Evolutionary conservation across 768 basidiomycete genomes (phyloP).

Genomic region (Termitomyces sp.): DNA sequence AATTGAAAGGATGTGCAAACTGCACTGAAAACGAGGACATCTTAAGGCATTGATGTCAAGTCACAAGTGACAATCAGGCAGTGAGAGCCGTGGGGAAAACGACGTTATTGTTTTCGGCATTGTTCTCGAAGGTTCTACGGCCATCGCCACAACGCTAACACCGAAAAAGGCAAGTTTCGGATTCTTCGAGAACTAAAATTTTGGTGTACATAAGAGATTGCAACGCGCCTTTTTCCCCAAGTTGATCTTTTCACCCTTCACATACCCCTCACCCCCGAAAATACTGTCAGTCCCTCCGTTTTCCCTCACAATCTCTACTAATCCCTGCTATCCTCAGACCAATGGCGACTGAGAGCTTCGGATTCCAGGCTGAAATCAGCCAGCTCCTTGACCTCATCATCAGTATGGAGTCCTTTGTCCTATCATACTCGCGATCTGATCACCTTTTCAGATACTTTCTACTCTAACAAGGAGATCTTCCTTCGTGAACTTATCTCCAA

Average conservation of each 20-base stretch:
- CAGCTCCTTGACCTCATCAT: constrained; percentile 99
- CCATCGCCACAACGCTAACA: constrained; percentile 22
- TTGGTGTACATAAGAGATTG: constrained; percentile 32
- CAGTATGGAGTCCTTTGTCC: constrained; percentile 51
- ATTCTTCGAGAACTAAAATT: constrained; percentile 48
- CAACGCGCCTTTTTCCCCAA: constrained; percentile 19
- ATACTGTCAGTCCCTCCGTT: constrained; percentile 14
- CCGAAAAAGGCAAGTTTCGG: constrained; percentile 43
- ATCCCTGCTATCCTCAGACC: constrained; percentile 14
- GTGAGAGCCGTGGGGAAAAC: not conserved
- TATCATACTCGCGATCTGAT: constrained; percentile 8
- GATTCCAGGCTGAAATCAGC: constrained; percentile 99
- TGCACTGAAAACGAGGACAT: not conserved
- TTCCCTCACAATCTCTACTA: constrained; percentile 3
- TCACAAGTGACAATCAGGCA: not conserved
- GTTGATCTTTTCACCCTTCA: constrained; percentile 21
- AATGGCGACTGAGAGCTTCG: constrained; percentile 86
- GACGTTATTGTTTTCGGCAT: not conserved
- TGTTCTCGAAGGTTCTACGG: constrained; percentile 43
- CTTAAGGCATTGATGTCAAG: not conserved
- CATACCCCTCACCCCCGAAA: constrained; percentile 12
- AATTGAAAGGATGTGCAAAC: not conserved
- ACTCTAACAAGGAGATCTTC: constrained; percentile 99
- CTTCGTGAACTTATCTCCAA: constrained; percentile 98
- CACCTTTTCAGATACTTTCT: constrained; percentile 83